These are phyloP conservation scores for Yamadazyma sp. DNA, from an alignment of 1,139 yeast species.

Conservation along the genomic window DNA sequence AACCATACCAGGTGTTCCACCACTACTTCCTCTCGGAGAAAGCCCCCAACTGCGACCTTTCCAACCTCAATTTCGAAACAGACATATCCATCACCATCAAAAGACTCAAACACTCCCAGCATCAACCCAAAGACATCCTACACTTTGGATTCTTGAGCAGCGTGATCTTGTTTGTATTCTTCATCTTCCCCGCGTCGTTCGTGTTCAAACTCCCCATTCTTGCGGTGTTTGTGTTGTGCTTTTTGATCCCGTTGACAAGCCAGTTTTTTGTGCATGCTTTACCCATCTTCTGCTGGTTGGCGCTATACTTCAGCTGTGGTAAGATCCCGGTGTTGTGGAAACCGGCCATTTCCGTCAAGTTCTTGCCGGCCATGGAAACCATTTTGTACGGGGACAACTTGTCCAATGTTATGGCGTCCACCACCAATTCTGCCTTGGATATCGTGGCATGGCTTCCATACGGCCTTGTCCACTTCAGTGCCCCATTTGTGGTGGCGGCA, in stretches of 20 bases:
- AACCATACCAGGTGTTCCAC: conserved; percentile 47
- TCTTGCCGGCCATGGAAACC: conserved; percentile 92
- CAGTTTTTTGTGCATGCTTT: conserved; percentile 86
- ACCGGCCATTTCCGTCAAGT: conserved; percentile 88
- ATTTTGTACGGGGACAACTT: conserved; percentile 92
- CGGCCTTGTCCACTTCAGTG: conserved; percentile 84
- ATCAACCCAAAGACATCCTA: conserved; percentile 43
- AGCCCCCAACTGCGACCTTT: conserved; percentile 51
- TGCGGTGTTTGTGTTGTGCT: conserved; percentile 34
- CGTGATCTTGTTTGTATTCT: conserved; percentile 51
- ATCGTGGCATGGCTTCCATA: conserved; percentile 95
- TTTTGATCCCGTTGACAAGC: conserved; percentile 71
- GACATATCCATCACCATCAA: conserved; percentile 51
- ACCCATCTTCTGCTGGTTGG: conserved; percentile 87
- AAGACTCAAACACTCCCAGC: conserved; percentile 50
- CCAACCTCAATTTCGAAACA: conserved; percentile 61
- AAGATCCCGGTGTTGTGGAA: conserved; percentile 76
- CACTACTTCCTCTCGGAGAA: conserved; percentile 60
- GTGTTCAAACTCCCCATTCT: conserved; percentile 46
- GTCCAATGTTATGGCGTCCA: conserved; percentile 79
- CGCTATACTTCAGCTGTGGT: conserved; percentile 76
- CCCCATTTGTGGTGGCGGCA: conserved; percentile 85
- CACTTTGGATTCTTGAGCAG: conserved; percentile 54
- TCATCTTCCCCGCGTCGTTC: conserved; percentile 53
- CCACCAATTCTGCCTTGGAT: conserved; percentile 68